phyloP scores from a whole-genome alignment of 768 basidiomycete genomes.

The Filobasidium wieringae region DNA sequence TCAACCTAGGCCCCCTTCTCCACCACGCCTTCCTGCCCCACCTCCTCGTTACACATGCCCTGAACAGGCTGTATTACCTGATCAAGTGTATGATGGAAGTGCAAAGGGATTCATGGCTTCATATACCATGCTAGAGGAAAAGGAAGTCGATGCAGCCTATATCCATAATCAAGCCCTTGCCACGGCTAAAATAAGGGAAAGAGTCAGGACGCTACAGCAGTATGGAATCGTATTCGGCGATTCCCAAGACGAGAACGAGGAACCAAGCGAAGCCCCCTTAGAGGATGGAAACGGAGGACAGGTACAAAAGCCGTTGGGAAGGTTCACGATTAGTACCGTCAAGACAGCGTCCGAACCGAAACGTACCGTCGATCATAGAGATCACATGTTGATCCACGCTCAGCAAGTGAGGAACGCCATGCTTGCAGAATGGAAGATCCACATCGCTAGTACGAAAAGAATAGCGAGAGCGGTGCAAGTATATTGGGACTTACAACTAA shows the following conservation, averaged over 20 bases:
- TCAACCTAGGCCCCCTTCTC: neutral
- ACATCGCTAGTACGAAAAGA: constrained; percentile 40
- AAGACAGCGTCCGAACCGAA: neutral
- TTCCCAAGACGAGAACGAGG: neutral
- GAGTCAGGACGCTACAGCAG: neutral
- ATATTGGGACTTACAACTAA: constrained; percentile 53
- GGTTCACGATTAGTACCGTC: neutral
- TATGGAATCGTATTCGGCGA: neutral
- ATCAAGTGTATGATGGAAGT: neutral
- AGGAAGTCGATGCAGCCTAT: neutral
- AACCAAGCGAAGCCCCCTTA: neutral
- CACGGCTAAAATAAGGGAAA: neutral
- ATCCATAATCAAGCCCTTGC: neutral
- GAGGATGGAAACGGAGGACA: neutral
- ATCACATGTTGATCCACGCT: constrained; percentile 38
- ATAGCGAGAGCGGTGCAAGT: constrained; percentile 56
- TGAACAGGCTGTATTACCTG: neutral
- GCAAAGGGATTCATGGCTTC: neutral
- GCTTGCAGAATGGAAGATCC: constrained; percentile 40
- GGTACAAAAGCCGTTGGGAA: neutral
- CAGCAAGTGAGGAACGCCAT: constrained; percentile 34
- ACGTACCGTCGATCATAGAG: constrained; percentile 35
- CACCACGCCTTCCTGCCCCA: neutral
- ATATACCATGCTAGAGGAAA: neutral
- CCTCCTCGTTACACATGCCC: neutral